Evolutionary conservation across 345 rosid species (phyloP).

Genomic region (Salix arbutifolia): DNA sequence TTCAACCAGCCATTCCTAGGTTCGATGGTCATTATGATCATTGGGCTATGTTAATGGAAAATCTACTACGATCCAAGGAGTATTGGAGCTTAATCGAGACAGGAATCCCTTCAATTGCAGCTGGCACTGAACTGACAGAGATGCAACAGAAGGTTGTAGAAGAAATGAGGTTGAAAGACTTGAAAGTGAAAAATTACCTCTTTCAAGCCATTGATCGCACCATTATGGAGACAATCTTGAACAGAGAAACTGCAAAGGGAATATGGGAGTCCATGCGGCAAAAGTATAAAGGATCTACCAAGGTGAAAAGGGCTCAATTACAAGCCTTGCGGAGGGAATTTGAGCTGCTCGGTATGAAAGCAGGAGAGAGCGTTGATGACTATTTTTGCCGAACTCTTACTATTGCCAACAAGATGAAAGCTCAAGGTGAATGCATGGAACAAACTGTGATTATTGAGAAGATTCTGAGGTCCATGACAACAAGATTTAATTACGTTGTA

Average conservation of each 20-base stretch:
- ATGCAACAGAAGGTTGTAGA: not conserved
- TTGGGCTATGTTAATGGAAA: not conserved
- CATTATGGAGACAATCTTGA: not conserved
- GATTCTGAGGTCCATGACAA: not conserved
- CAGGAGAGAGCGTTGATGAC: not conserved
- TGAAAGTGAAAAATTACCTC: not conserved
- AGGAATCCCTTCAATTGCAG: not conserved
- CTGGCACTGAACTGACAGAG: not conserved
- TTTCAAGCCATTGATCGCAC: not conserved
- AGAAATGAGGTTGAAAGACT: not conserved
- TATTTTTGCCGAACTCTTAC: not conserved
- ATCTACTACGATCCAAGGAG: not conserved
- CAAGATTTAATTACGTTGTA: not conserved
- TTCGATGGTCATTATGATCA: conserved; percentile 4
- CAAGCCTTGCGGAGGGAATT: not conserved
- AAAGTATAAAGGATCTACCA: not conserved
- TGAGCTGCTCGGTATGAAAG: not conserved
- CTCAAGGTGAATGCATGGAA: not conserved
- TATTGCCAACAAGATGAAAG: not conserved
- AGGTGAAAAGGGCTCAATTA: not conserved
- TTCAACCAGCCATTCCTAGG: not conserved
- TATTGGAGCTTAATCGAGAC: not conserved
- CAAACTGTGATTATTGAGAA: not conserved
- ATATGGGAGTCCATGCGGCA: not conserved
- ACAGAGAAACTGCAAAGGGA: not conserved